Evolutionary conservation across 805 yeast genomes (phyloP).

Genomic region (Saccharomycopsis sp.): DNA sequence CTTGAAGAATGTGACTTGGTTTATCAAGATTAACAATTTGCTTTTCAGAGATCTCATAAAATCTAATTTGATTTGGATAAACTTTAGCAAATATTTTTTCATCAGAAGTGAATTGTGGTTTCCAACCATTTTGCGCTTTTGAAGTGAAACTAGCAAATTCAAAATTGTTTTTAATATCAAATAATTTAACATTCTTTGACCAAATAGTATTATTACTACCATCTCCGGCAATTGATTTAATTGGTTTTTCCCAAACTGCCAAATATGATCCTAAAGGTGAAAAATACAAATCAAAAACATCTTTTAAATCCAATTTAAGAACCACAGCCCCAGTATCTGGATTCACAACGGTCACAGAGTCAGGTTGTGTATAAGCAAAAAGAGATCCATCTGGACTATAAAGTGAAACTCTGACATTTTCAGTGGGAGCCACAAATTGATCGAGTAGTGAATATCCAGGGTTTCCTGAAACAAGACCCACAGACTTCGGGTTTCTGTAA

Average conservation of each 20-base stretch:
- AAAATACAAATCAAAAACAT: constrained; percentile 73
- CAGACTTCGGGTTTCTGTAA: constrained; percentile 43
- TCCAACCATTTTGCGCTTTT: constrained; percentile 84
- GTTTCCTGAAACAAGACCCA: constrained; percentile 32
- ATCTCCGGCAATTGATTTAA: constrained; percentile 32
- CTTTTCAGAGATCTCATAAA: constrained; percentile 42
- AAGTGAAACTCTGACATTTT: constrained; percentile 50
- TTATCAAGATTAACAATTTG: constrained; percentile 33
- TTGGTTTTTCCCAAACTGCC: constrained; percentile 85
- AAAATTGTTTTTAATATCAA: constrained; percentile 41
- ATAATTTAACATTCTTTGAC: constrained; percentile 71
- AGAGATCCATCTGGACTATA: constrained; percentile 60
- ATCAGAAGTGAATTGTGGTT: constrained; percentile 79
- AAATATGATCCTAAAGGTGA: constrained; percentile 82
- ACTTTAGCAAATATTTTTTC: constrained; percentile 60
- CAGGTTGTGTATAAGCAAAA: constrained; percentile 67
- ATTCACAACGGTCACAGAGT: constrained; percentile 44
- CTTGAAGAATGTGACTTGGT: constrained; percentile 48
- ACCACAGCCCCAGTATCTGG: constrained; percentile 37
- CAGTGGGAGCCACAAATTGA: constrained; percentile 22
- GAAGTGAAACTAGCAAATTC: constrained; percentile 56
- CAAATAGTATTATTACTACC: constrained; percentile 45
- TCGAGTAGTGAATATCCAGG: constrained; percentile 27
- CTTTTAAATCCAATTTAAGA: constrained; percentile 43
- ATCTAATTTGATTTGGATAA: constrained; percentile 51